Base-by-base conservation (phyloP, 1,284 basidiomycete species). In the Cutaneotrichosporon sp. region DNA sequence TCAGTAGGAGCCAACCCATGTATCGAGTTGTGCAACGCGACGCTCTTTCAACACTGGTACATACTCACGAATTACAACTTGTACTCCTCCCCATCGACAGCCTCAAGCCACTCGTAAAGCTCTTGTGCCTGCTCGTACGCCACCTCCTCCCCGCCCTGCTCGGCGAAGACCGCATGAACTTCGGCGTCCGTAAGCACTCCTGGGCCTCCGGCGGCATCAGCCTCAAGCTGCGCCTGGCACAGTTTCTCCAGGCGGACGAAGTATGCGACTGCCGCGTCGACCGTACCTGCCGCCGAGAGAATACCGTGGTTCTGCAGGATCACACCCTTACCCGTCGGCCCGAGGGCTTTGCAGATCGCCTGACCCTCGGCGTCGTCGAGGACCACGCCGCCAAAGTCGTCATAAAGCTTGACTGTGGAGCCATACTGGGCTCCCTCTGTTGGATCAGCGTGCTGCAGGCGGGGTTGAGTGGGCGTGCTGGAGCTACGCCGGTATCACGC, bases 151-250 rank as follows among this genome's bases (percentile, higher is more conserved):
- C 68, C 66, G 1, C 81, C 81, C 8, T 82, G 66, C 12, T 78
- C 75, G 22, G 74, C 64, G 19, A 82, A 81, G 45, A 85, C 84
- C 27, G 77, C 77, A 37, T 71, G 59, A 5, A 82, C 81, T 65
- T 85, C 83, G 17, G 76, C 70, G 26, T 79, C 76, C 20, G 74
- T 64, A 14, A 82, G 80, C 46, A 84, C 84, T 25, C 77, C 76
- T 38, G 70, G 57, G 17, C 77, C 72, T 11, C 57, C 58, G 0
- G 59, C 55, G 5, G 65, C 64, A 42, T 68, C 68, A 16, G 62
- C 55, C 24, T 54, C 39, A 3, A 70, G 61, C 51, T 70, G 67
- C 1, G 63, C 55, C 41, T 64, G 51, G 57, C 68, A 70, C 16
- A 63, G 55, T 25, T 54, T 52, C 50, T 67, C 65, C 22, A 65